These are phyloP conservation scores for Anastatica hierochuntica DNA, from an alignment of 345 rosid species.

Conservation along the genomic window DNA sequence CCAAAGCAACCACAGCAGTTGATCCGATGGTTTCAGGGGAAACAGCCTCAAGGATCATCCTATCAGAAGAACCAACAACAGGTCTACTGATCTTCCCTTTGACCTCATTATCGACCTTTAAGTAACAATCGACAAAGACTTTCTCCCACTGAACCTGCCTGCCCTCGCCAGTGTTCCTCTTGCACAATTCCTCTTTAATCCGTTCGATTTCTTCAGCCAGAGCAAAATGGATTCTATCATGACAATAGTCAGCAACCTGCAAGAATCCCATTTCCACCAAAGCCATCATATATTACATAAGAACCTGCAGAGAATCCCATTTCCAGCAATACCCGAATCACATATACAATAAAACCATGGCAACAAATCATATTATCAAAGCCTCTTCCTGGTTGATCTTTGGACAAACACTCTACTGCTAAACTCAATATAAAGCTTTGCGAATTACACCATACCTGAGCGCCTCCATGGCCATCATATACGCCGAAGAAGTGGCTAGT, in stretches of 20 bases:
- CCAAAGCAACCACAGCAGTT: conserved; percentile 79
- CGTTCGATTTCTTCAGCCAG: conserved; percentile 61
- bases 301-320: no score
- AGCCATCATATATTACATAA: no score
- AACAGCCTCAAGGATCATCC: conserved; percentile 35
- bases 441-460: no score
- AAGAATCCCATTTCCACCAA: no score
- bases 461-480: conserved; percentile 98
- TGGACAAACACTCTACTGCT: no score
- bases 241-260: conserved; percentile 87
- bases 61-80: conserved; percentile 13
- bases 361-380: neutral
- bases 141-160: conserved; percentile 81
- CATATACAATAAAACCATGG: no score
- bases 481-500: conserved; percentile 85
- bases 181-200: conserved; percentile 31
- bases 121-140: conserved; percentile 64
- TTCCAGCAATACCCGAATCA: no score
- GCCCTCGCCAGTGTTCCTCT: conserved; percentile 37
- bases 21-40: conserved; percentile 98
- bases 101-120: conserved; percentile 67
- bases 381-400: no score
- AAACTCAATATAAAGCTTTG: no score
- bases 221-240: conserved; percentile 56
- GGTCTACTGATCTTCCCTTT: conserved; percentile 37